phyloP scores from a whole-genome alignment of 1,139 yeast genomes.

The Nakaseomyces delphensis region DNA sequence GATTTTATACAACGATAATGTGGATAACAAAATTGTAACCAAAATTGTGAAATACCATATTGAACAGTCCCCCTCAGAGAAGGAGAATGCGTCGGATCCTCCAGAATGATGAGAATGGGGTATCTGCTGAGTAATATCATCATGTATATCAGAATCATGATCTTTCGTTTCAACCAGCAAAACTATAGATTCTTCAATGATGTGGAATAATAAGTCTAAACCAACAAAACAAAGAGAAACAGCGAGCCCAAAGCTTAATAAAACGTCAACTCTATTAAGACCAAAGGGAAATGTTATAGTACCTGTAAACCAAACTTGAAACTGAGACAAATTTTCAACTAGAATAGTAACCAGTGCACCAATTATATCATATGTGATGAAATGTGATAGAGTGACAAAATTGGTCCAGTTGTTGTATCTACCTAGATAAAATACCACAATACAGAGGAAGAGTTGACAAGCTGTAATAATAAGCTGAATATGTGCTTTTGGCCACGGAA shows the following conservation, averaged over 20 bases:
- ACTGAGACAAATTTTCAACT: conserved; percentile 77
- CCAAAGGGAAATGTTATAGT: conserved; percentile 88
- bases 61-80: conserved; percentile 33
- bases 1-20: conserved; percentile 34
- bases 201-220: conserved; percentile 75
- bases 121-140: conserved; percentile 30
- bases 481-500: conserved; percentile 63
- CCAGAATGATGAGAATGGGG: conserved; percentile 50
- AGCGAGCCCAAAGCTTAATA: conserved; percentile 80
- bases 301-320: conserved; percentile 85
- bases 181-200: conserved; percentile 64
- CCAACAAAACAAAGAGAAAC: conserved; percentile 86
- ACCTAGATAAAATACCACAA: conserved; percentile 51
- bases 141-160: conserved; percentile 18
- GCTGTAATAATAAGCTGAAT: conserved; percentile 40
- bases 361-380: conserved; percentile 77
- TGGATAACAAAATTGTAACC: conserved; percentile 27
- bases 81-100: conserved; percentile 22
- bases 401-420: conserved; percentile 50
- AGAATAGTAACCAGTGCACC: conserved; percentile 63
- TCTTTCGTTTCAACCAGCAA: conserved; percentile 34
- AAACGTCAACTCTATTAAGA: conserved; percentile 74
- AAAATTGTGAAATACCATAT: conserved; percentile 30
- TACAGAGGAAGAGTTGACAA: conserved; percentile 21
- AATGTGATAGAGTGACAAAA: conserved; percentile 74